Percentiles rank a stretch among this genome's conserved stretches.
These are phyloP conservation scores for Mucuna pruriens DNA, from an alignment of 306 rosid genomes.

Conservation along the genomic window DNA sequence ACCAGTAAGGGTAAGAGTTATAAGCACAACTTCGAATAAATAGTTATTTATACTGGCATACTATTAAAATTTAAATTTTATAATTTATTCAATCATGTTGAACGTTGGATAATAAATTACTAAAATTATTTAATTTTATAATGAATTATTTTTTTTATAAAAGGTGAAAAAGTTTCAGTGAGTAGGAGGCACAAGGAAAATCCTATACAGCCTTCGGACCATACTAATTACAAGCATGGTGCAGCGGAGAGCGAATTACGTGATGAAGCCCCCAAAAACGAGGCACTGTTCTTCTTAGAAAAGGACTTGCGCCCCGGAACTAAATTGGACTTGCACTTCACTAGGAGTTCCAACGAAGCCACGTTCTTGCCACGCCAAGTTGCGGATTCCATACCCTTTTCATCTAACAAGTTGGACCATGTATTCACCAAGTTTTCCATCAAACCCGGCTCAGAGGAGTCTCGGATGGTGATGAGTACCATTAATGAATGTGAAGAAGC, in stretches of 20 bases:
- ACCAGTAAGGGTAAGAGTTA: not conserved
- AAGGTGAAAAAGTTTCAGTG: too few relatives aligned
- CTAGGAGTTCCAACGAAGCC: conserved; percentile 35
- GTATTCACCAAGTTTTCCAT: conserved; percentile 50
- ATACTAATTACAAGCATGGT: accelerated
- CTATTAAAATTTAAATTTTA: too few relatives aligned
- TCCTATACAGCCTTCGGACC: too few relatives aligned
- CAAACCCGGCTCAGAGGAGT: conserved; percentile 51
- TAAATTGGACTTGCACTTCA: conserved; percentile 56
- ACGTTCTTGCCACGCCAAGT: conserved; percentile 57
- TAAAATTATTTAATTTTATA: too few relatives aligned
- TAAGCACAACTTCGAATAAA: not conserved
- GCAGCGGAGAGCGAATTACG: conserved; percentile 65
- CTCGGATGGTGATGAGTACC: conserved; percentile 48
- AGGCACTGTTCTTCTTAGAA: conserved; percentile 36
- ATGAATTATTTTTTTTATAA: too few relatives aligned
- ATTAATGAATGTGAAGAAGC: conserved; percentile 60
- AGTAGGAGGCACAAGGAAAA: too few relatives aligned
- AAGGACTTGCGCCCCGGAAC: conserved; percentile 46
- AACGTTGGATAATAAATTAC: too few relatives aligned
- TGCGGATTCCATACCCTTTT: conserved; percentile 62
- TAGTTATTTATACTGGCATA: too few relatives aligned
- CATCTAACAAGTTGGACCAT: conserved; percentile 53
- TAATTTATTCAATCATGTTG: too few relatives aligned
- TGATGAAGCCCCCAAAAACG: conserved; percentile 53